Conservation (phyloP, 108 stramenopile genomes). For the Bacterosira constricta region DNA sequence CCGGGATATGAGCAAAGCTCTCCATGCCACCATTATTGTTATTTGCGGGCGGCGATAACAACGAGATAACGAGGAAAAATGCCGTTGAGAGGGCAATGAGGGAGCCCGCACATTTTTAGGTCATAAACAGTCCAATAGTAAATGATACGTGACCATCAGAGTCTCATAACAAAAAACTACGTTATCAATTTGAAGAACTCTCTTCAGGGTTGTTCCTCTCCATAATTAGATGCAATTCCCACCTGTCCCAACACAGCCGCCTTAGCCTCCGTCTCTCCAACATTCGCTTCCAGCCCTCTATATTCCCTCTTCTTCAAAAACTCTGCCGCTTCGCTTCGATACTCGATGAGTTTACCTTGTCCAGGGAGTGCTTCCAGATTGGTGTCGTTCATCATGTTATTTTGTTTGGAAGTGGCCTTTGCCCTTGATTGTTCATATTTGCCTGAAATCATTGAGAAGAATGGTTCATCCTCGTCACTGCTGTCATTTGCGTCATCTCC, state of each 20-base stretch:
- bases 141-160: background rate
- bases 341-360: conserved; percentile 72
- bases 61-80: conserved; percentile 24
- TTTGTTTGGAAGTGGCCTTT: conserved; percentile 14
- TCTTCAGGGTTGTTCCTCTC: conserved; percentile 25
- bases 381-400: conserved; percentile 1
- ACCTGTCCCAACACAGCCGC: conserved; percentile 71
- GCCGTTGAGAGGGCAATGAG: too few species aligned
- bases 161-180: background rate
- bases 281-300: conserved; percentile 74
- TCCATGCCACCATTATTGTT: background rate
- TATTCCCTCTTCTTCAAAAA: conserved; percentile 85
- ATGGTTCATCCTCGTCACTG: conserved; percentile 71
- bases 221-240: conserved; percentile 87
- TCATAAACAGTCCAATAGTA: too few species aligned
- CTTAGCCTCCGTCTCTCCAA: conserved; percentile 71
- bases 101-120: too few species aligned
- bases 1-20: background rate
- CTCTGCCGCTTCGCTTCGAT: conserved; percentile 80
- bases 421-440: conserved; percentile 57
- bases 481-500: conserved; percentile 25
- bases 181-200: conserved; percentile 7
- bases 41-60: conserved; percentile 9
- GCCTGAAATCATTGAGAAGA: conserved; percentile 83
- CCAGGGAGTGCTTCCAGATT: conserved; percentile 66